A percentile compares a stretch with the other conserved stretches of the same genome.
Evolutionary conservation across 2,329 filamentous ascomycete species (phyloP).

Genomic region (Neonectria neomacrospora): DNA sequence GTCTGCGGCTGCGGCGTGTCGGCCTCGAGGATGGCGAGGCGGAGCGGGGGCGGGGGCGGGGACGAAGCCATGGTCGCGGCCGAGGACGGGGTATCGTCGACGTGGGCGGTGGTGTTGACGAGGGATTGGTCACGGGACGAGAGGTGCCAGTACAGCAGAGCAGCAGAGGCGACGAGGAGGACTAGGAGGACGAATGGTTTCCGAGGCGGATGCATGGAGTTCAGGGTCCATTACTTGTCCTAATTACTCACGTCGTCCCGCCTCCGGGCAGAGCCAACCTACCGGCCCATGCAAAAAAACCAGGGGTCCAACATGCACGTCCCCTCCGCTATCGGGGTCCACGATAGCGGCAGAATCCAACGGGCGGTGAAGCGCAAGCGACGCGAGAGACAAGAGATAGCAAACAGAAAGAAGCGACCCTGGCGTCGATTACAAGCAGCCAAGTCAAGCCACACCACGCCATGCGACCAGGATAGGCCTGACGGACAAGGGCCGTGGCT

Average conservation of each 20-base stretch:
- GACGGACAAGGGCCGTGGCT: not conserved
- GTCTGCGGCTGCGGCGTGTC: conserved; percentile 78
- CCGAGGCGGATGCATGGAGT: conserved; percentile 19
- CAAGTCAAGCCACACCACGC: not conserved
- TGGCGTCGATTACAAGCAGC: not conserved
- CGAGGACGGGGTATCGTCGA: not conserved
- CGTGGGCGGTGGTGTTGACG: not conserved
- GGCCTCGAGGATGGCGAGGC: conserved; percentile 89
- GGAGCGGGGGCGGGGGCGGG: conserved; percentile 61
- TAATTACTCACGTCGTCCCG: not conserved
- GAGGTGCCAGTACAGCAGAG: conserved; percentile 6
- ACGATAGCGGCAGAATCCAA: not conserved
- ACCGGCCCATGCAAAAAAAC: not conserved
- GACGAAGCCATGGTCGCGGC: conserved; percentile 33
- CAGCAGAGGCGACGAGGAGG: conserved; percentile 12
- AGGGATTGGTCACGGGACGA: conserved; percentile 2
- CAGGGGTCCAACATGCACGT: not conserved
- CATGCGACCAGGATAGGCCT: not conserved
- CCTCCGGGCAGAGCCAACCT: not conserved
- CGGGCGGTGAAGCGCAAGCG: not conserved
- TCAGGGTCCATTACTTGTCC: not conserved
- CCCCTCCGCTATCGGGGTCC: not conserved
- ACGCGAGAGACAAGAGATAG: no score
- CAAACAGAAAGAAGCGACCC: not conserved
- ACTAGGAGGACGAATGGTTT: conserved; percentile 12